Evolutionary conservation across 2,329 filamentous ascomycete species (phyloP), one percentile per base, ranked within the genome.

Genomic region (Exophiala alcalophila): DNA sequence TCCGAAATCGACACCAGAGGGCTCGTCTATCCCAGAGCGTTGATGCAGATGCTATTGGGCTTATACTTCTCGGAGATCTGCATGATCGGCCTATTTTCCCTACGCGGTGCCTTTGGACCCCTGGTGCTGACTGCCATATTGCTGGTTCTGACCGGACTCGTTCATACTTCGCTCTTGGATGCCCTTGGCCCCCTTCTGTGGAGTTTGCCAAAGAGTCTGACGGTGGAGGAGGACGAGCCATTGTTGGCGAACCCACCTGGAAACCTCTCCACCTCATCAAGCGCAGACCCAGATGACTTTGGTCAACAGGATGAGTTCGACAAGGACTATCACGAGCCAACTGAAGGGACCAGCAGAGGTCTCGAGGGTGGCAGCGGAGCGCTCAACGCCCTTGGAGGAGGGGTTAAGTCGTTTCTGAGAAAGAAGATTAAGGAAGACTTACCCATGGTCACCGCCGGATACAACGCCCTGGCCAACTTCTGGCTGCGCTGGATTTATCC

Each of bases 31-130:
- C 87, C 90, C 1, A 81, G 84, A 9, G 89, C 90, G 0, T 72
- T 96, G n/a, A 82, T 92, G 61, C 90, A 96, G 49, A 76, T 94
- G 27, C 77, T 94, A 19, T 82, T 83, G 1, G 89, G 91, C 9
- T 65, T 95, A 15, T 96, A 97, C 62, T 74, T 96, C 19, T 81
- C 84, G 1, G 81, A 94, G 57, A 66, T 92, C 9, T 91, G 86
- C 65, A 74, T 96, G 64, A 83, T 95, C 50, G 89, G 89, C 14
- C 74, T 96, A 1, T 90, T 95, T 57, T 83, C 77, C 27, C 77
- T 23, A 12, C 41, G 41, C 16, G 42, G 34, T 9, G 53, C 51
- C 6, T 40, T 42, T 16, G 83, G 81, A 0, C 86, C 87, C 0
- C 65, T 89, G 44, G 68, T 88, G 12, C 67, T 92, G 32, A 89